Evolutionary conservation across 2,329 filamentous ascomycete species (phyloP).

Genomic region (Fusarium liriodendri): DNA sequence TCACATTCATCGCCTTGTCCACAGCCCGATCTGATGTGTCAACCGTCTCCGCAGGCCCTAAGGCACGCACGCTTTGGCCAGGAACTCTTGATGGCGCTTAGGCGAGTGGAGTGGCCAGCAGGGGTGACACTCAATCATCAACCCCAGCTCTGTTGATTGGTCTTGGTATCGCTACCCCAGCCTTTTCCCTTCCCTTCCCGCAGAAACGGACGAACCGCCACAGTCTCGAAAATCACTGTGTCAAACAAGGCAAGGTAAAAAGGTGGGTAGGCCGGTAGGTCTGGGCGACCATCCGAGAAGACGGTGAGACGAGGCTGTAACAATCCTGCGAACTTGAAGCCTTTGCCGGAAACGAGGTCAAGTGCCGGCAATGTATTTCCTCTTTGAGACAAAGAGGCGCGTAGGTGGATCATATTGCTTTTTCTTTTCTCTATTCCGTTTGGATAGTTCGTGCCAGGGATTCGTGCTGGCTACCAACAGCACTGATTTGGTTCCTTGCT

Average conservation of each 20-base stretch:
- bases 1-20: background rate
- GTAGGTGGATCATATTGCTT: constrained; percentile 12
- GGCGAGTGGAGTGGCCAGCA: background rate
- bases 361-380: background rate
- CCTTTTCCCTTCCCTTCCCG: background rate
- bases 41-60: background rate
- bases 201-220: background rate
- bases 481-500: background rate
- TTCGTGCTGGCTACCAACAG: background rate
- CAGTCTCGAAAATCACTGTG: background rate
- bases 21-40: background rate
- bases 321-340: background rate
- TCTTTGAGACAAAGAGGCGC: background rate
- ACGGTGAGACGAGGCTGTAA: background rate
- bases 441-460: background rate
- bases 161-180: background rate
- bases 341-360: background rate
- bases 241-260: background rate
- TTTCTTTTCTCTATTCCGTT: background rate
- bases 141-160: background rate
- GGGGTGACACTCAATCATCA: background rate
- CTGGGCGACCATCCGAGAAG: background rate
- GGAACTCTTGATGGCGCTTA: background rate
- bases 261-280: background rate
- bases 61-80: background rate